Evolutionary conservation across 2,329 filamentous ascomycete species (phyloP).

Genomic region (Nakataea oryzae): DNA sequence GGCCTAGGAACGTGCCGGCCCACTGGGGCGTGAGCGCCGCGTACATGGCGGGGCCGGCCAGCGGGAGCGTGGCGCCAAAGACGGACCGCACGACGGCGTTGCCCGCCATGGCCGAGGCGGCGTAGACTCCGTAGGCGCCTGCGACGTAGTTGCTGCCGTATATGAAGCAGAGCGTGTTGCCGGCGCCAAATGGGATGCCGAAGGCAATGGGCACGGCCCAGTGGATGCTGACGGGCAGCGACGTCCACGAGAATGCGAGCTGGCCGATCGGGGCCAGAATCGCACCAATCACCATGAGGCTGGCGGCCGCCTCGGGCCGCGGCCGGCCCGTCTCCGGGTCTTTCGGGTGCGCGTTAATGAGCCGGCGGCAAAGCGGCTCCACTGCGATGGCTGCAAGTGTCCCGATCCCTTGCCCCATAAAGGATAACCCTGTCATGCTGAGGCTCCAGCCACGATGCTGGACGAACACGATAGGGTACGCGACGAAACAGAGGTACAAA

Average conservation of each 20-base stretch:
- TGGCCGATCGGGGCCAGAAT: slow-evolving; percentile 68
- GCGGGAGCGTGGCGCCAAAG: slow-evolving; percentile 59
- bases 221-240: slow-evolving; percentile 63
- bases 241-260: slow-evolving; percentile 83
- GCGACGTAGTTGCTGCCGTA: slow-evolving; percentile 70
- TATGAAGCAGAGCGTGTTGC: slow-evolving; percentile 68
- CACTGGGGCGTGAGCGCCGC: slow-evolving; percentile 55
- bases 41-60: slow-evolving; percentile 66
- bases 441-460: slow-evolving; percentile 45
- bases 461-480: slow-evolving; percentile 74
- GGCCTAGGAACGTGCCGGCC: slow-evolving; percentile 60
- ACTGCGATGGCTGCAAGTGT: slow-evolving; percentile 48
- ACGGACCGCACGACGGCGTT: slow-evolving; percentile 61
- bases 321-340: slow-evolving; percentile 67
- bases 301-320: slow-evolving; percentile 70
- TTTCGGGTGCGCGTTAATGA: slow-evolving; percentile 67
- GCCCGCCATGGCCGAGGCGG: slow-evolving; percentile 65
- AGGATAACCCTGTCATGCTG: slow-evolving; percentile 52
- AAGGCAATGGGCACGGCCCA: slow-evolving; percentile 69
- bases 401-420: slow-evolving; percentile 58
- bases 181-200: slow-evolving; percentile 65
- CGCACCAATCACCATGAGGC: slow-evolving; percentile 68
- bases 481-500: slow-evolving; percentile 81
- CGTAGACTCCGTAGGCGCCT: slow-evolving; percentile 64
- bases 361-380: slow-evolving; percentile 62